Evolutionary conservation across 495 filamentous ascomycete genomes (phyloP), one percentile per base, ranked within the genome.

Genomic region (Penicillium longicatenatum): DNA sequence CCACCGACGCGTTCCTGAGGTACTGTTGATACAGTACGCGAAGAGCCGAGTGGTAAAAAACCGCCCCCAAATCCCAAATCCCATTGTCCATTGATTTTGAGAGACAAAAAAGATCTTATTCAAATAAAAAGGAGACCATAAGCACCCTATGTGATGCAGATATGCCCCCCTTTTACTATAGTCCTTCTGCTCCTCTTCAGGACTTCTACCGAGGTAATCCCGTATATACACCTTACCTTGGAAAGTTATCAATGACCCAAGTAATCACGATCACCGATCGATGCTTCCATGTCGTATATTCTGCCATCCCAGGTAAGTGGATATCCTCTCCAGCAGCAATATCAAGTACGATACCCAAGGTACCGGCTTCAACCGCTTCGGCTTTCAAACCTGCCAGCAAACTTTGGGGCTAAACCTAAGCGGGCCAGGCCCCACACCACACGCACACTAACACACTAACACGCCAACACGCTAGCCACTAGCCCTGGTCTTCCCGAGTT

Each of bases 351-450:
- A 35, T 35, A 39, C 16, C 37, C 12, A 39, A 37, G 12, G 33
- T n/a, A 56, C 65, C 69, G 68, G 67, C 63, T 70, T 67, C 69
- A 74, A 61, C 70, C 70, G 67, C 68, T 63, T 39, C 37, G 37
- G 37, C 45, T 69, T 57, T 63, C 43, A 49, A 52, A 45, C 43
- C 59, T 59, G 37, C 37, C 37, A 39, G 37, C 37, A 39, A 52
- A 57, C 57, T 69, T 59, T 63, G 9, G 5, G 44, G 24, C 60
- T 65, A 59, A 33, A 24, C 59, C 53, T 5, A 37, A 55, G 39
- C 11, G 12, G 31, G 12, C 9, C 6, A 11, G 31, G 12, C 30
- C 12, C 50, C 50, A 37, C 31, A 21, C 21, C 41, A 54, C 29
- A 44, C 39, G 24, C n/a, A 19, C 39, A n/a, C n/a, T n/a, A n/a